Conservation (phyloP, 1,139 yeast species). For the Sugiyamaella pinicola region DNA sequence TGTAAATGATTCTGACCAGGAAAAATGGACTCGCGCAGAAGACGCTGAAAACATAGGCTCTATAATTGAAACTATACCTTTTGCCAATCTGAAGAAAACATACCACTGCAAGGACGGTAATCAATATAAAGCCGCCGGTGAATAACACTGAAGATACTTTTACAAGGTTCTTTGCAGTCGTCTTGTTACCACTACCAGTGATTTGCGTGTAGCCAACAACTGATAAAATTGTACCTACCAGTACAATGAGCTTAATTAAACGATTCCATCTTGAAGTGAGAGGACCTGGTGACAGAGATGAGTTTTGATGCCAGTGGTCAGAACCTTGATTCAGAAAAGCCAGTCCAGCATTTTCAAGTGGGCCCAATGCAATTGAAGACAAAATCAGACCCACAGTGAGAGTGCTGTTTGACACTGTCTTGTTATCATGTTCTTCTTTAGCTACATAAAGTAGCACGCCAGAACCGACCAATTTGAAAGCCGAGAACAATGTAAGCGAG, state of each 20-base stretch:
- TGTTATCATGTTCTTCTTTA: constrained; percentile 5
- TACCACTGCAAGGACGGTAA: constrained; percentile 16
- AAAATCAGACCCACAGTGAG: constrained; percentile 22
- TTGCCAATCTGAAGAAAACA: constrained; percentile 14
- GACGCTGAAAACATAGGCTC: constrained; percentile 17
- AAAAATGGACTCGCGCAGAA: constrained; percentile 21
- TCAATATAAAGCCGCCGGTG: constrained; percentile 9
- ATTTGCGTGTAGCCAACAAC: constrained; percentile 21
- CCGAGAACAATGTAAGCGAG: constrained; percentile 13
- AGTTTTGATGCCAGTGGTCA: constrained; percentile 12
- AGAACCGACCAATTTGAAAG: constrained; percentile 21
- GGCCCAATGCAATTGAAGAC: constrained; percentile 25
- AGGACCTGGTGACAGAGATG: constrained; percentile 11
- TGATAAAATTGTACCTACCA: constrained; percentile 18
- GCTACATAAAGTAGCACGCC: constrained; percentile 21
- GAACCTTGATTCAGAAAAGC: constrained; percentile 17
- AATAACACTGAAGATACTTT: constrained; percentile 23
- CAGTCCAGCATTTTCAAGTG: constrained; percentile 23
- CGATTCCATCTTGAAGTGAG: constrained; percentile 19
- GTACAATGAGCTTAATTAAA: constrained; percentile 11
- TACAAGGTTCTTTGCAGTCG: constrained; percentile 13
- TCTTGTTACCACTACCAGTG: constrained; percentile 10
- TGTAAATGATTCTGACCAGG: constrained; percentile 22
- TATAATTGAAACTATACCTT: constrained; percentile 17
- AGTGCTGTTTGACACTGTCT: constrained; percentile 12